phyloP scores from a whole-genome alignment of 805 yeast genomes.

The Yamadazyma kitorensis region DNA sequence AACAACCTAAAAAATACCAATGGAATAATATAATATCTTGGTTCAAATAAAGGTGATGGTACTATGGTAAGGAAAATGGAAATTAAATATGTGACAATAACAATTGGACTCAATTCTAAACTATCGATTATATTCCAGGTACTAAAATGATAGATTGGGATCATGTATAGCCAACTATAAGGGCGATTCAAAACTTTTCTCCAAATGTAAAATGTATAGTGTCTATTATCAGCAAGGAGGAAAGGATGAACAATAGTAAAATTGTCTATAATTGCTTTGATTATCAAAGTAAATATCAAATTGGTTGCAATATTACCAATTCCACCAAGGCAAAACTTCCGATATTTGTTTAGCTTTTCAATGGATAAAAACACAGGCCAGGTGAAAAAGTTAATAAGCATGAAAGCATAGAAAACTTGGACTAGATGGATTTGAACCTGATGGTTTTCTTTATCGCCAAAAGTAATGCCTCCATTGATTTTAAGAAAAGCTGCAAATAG shows the following conservation, averaged over 20 bases:
- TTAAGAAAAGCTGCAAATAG: slow-evolving; percentile 57
- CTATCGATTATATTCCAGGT: slow-evolving; percentile 28
- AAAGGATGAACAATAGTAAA: slow-evolving; percentile 86
- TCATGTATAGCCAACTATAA: slow-evolving; percentile 45
- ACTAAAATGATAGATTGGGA: slow-evolving; percentile 72
- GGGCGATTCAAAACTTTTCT: slow-evolving; percentile 55
- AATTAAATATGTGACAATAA: slow-evolving; percentile 49
- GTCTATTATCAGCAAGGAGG: slow-evolving; percentile 90
- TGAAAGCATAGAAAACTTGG: slow-evolving; percentile 75
- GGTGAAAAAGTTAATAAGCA: slow-evolving; percentile 63
- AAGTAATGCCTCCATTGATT: slow-evolving; percentile 77
- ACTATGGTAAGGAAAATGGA: slow-evolving; percentile 62
- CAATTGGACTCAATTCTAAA: slow-evolving; percentile 24
- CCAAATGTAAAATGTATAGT: slow-evolving; percentile 85
- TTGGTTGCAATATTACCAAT: slow-evolving; percentile 1
- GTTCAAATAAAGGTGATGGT: slow-evolving; percentile 93
- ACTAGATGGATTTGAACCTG: slow-evolving; percentile 65
- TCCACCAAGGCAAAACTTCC: slow-evolving; percentile 11
- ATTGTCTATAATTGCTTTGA: slow-evolving; percentile 48
- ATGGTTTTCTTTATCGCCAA: slow-evolving; percentile 92
- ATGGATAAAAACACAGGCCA: slow-evolving; percentile 67
- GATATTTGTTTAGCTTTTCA: slow-evolving; percentile 28
- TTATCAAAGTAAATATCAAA: slow-evolving; percentile 22
- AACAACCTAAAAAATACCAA: slow-evolving; percentile 70
- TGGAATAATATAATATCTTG: slow-evolving; percentile 87